phyloP scores from a whole-genome alignment of 805 yeast species.

The Spathaspora hagerdaliae region DNA sequence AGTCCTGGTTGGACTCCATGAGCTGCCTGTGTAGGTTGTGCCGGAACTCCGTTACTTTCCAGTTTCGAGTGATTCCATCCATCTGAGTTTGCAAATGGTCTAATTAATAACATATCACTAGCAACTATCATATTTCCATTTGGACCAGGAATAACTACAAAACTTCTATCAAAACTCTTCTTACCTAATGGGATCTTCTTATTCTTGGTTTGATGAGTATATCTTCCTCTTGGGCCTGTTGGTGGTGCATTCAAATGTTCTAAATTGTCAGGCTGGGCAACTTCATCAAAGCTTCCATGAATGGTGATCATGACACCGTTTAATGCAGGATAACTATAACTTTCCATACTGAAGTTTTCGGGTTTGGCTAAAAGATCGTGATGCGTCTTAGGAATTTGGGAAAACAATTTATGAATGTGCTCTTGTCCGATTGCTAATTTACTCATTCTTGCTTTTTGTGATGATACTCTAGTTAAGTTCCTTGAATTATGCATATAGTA shows the following conservation, averaged over 20 bases:
- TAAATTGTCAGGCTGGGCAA: constrained; percentile 46
- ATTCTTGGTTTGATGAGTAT: constrained; percentile 14
- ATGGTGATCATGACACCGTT: constrained; percentile 73
- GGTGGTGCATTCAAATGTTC: constrained; percentile 15
- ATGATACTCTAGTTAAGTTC: constrained; percentile 63
- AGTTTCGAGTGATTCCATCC: constrained; percentile 45
- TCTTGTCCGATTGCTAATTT: constrained; percentile 69
- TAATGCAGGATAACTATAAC: constrained; percentile 65
- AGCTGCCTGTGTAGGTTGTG: constrained; percentile 1
- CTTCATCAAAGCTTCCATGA: constrained; percentile 84
- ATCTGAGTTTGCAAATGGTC: constrained; percentile 51
- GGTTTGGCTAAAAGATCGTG: constrained; percentile 69
- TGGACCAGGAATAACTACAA: constrained; percentile 70
- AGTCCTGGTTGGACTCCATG: constrained; percentile 9
- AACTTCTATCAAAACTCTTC: constrained; percentile 83
- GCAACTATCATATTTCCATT: constrained; percentile 76
- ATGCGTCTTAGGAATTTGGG: constrained; percentile 69
- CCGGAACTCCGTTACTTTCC: not conserved
- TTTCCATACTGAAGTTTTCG: constrained; percentile 68
- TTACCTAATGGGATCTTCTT: constrained; percentile 41
- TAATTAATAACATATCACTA: constrained; percentile 71
- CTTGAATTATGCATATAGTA: constrained; percentile 71
- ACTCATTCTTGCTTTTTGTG: constrained; percentile 49
- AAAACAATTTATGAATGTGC: constrained; percentile 57
- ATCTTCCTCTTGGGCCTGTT: constrained; percentile 13